Evolutionary conservation across 208 protist genomes (phyloP), one percentile per base, ranked within the genome.

Genomic region (Borovskyia barvae): DNA sequence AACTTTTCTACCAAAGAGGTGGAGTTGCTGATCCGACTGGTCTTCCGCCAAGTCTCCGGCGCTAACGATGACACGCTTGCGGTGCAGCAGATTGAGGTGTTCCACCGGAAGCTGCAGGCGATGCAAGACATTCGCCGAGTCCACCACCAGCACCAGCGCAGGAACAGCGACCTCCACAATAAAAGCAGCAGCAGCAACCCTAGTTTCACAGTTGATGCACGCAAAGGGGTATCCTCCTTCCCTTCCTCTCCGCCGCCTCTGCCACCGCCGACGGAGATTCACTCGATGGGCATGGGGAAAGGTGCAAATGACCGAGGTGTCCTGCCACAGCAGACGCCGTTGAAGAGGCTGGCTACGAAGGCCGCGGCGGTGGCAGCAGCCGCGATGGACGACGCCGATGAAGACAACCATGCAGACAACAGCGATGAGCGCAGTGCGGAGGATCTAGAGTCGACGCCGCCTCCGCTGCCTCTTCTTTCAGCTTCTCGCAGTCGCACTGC

Each of bases 21-120:
- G n/a, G 82, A 90, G 68, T 74, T 79, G 53, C 80, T 94, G 11
- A 79, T 94, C 17, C 73, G 78, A 15, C 72, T 94, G 15, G 88
- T 94, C 3, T 92, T 92, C 42, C 73, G 85, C 6, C 67, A 78
- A 28, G 82, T 88, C 24, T 67, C 74, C 25, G 80, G 84, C 49
- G 72, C 79, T 22, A 86, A 78, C 58, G 75, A 90, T 39, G 75
- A 87, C 53, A 54, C 57, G 8, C 58, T 92, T 8, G 72, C 72
- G 8, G 43, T 53, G 32, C 51, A 74, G 50, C 75, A 90, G 56
- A 90, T 90, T 29, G 32, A 66, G 3, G 54, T 84, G 24, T 83
- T 87, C 20, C 64, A 79, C 56, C 29, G 48, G 37, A 87, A 87
- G 61, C 41, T 94, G 19, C 41, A 56, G 11, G 51, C 61, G 3